Conservation (phyloP, 148 eudicot species). For the Agrostemma githago region DNA sequence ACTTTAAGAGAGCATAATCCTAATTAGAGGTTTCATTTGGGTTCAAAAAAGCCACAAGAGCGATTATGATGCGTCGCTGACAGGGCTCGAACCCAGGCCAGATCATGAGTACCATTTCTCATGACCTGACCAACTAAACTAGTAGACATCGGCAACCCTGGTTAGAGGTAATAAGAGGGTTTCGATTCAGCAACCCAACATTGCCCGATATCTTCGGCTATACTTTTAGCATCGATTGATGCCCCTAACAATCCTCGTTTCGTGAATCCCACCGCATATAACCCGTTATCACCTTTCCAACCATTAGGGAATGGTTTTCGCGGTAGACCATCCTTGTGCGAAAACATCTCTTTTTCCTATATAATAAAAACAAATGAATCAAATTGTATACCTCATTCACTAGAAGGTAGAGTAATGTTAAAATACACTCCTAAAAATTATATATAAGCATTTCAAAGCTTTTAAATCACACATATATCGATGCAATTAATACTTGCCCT, state of each 20-base stretch:
- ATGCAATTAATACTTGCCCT: no score
- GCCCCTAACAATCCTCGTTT: constrained; percentile 85
- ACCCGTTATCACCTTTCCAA: constrained; percentile 73
- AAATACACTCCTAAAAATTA: no score
- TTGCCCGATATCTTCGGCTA: constrained; percentile 52
- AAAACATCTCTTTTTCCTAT: constrained; percentile 76
- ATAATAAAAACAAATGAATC: not conserved
- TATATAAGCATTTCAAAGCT: no score
- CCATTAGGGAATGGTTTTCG: constrained; percentile 64
- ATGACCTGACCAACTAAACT: no score
- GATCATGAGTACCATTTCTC: no score
- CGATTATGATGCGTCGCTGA: no score
- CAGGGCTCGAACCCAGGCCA: no score
- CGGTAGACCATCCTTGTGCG: constrained; percentile 66
- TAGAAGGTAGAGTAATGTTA: not conserved
- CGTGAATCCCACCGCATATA: constrained; percentile 85
- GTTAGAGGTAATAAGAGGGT: constrained; percentile 22
- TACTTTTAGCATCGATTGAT: constrained; percentile 57
- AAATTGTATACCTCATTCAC: not conserved
- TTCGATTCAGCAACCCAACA: constrained; percentile 40
- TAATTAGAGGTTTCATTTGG: constrained; percentile 9
- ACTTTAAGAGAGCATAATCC: not conserved
- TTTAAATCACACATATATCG: no score
- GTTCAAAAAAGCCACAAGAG: no score
- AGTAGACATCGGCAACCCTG: not conserved